Percentiles rank a stretch among this genome's conserved stretches.
phyloP scores from a whole-genome alignment of 2,329 filamentous ascomycete genomes.

The Paecilomyces formosus region DNA sequence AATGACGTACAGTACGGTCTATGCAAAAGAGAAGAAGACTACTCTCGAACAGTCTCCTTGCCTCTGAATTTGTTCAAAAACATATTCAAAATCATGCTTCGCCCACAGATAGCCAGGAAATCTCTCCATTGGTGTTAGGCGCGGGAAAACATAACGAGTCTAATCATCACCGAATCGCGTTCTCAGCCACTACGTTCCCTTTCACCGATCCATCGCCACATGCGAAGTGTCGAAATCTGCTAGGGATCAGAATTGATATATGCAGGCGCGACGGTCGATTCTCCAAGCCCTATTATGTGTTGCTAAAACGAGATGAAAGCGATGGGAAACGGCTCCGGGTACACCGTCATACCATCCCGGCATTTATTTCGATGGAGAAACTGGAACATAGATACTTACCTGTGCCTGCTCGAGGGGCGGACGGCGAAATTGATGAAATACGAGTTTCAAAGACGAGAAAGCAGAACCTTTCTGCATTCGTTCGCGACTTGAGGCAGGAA shows the following conservation, averaged over 20 bases:
- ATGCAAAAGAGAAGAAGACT: constrained; percentile 32
- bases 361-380: constrained; percentile 33
- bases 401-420: constrained; percentile 1
- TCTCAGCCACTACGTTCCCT: constrained; percentile 38
- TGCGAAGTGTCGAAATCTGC: constrained; percentile 18
- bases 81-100: constrained; percentile 13
- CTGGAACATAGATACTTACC: constrained; percentile 31
- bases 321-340: constrained; percentile 22
- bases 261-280: constrained; percentile 32
- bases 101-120: constrained; percentile 15
- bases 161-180: constrained; percentile 38
- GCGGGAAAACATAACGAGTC: constrained; percentile 24
- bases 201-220: constrained; percentile 37
- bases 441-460: constrained; percentile 16
- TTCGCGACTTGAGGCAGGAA: constrained; percentile 32
- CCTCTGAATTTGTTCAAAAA: constrained; percentile 29
- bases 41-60: constrained; percentile 34
- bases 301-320: constrained; percentile 21
- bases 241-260: constrained; percentile 37
- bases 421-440: constrained; percentile 8
- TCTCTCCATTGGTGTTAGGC: constrained; percentile 25
- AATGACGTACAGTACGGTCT: constrained; percentile 25
- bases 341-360: constrained; percentile 39
- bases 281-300: constrained; percentile 36
- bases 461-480: constrained; percentile 30